Percentiles rank a stretch among this genome's conserved stretches.
Evolutionary conservation across 176 grass and related monocot species (phyloP).

Genomic region (Carex cristatella): DNA sequence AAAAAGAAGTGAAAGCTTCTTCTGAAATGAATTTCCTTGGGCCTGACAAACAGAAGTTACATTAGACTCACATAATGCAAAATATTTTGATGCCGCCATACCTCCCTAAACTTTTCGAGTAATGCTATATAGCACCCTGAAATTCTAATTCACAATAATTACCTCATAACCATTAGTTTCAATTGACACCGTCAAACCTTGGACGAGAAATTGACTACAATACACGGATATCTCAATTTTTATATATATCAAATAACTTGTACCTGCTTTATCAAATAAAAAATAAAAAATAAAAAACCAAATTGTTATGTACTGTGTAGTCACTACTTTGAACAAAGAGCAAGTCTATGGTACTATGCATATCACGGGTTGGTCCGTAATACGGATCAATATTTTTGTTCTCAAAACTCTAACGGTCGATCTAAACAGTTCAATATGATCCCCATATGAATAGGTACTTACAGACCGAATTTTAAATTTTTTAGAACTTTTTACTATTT

Average conservation of each 20-base stretch:
- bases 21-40: slow-evolving; percentile 93
- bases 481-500: no score
- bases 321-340: not conserved
- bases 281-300: not conserved
- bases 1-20: slow-evolving; percentile 85
- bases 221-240: not conserved
- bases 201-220: not conserved
- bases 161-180: not conserved
- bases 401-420: no score
- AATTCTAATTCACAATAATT: not conserved
- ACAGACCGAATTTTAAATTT: no score
- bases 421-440: no score
- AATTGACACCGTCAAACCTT: not conserved
- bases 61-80: not conserved
- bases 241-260: not conserved
- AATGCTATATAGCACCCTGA: not conserved
- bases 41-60: slow-evolving; percentile 32
- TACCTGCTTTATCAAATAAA: not conserved
- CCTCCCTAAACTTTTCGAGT: not conserved
- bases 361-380: no score
- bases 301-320: not conserved
- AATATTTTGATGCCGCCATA: not conserved
- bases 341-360: no score
- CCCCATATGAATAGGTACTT: no score
- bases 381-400: no score